Conservation (phyloP, 2,329 filamentous ascomycete species). For the Colletotrichum chlorophyti region DNA sequence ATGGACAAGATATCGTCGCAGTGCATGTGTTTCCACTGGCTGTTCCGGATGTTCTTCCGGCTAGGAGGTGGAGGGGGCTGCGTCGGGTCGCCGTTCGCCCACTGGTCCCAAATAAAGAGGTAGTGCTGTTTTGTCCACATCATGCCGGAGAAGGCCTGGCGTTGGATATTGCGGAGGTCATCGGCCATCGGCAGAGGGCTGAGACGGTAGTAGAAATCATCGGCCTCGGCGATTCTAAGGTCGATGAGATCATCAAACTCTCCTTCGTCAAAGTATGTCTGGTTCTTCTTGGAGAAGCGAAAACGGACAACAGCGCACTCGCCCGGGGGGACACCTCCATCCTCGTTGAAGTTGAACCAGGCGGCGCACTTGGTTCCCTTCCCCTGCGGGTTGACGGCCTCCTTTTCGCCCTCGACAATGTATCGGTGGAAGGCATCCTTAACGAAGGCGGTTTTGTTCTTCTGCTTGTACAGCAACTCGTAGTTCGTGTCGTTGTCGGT, state of each 20-base stretch:
- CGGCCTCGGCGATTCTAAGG: slow-evolving; percentile 83
- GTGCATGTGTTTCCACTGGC: slow-evolving; percentile 93
- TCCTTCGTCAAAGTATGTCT: slow-evolving; percentile 88
- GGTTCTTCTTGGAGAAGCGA: slow-evolving; percentile 77
- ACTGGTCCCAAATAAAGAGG: slow-evolving; percentile 96
- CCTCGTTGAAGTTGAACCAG: slow-evolving; percentile 92
- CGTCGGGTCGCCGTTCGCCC: slow-evolving; percentile 91
- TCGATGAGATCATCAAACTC: slow-evolving; percentile 91
- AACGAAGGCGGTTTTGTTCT: slow-evolving; percentile 84
- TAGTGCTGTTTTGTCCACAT: slow-evolving; percentile 99
- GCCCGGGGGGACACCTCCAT: slow-evolving; percentile 83
- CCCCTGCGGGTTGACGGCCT: slow-evolving; percentile 79
- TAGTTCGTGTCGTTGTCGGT: slow-evolving; percentile 97
- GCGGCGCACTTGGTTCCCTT: slow-evolving; percentile 88
- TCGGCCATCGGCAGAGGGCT: slow-evolving; percentile 94
- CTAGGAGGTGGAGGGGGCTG: slow-evolving; percentile 85
- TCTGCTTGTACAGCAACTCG: slow-evolving; percentile 74
- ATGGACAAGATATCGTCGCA: slow-evolving; percentile 95
- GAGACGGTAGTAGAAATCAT: slow-evolving; percentile 94
- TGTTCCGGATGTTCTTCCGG: slow-evolving; percentile 83
- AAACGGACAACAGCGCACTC: slow-evolving; percentile 97
- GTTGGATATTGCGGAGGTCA: slow-evolving; percentile 91
- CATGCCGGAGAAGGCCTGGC: slow-evolving; percentile 95
- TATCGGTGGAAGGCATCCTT: slow-evolving; percentile 94
- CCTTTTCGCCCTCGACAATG: slow-evolving; percentile 83